Percentiles rank a stretch among this genome's conserved stretches.
Conservation (phyloP, 371 early-diverging fungal species). For the Mucor indicus region DNA sequence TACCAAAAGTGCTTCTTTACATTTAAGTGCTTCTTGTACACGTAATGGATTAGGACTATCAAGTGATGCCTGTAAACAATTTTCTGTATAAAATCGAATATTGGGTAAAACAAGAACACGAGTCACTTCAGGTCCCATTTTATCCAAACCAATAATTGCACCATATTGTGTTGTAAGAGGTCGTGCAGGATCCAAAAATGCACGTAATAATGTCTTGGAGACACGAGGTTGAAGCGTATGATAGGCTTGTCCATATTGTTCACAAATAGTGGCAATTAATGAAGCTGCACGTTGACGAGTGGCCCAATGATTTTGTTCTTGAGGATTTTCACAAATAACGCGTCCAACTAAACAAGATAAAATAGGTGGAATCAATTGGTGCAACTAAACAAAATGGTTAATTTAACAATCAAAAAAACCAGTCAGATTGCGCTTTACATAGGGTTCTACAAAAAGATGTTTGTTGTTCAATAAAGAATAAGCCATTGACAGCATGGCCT, state of each 20-base stretch:
- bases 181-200: conserved; percentile 84
- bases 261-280: conserved; percentile 70
- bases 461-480: conserved; percentile 87
- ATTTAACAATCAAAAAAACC: too few relatives aligned
- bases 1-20: conserved; percentile 41
- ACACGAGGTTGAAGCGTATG: conserved; percentile 87
- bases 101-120: conserved; percentile 77
- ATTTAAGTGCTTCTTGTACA: conserved; percentile 34
- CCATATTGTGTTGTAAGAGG: conserved; percentile 87
- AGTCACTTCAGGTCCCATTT: conserved; percentile 79
- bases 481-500: conserved; percentile 81
- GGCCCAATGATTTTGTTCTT: conserved; percentile 76
- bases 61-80: conserved; percentile 26
- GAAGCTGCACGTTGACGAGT: conserved; percentile 77
- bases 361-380: conserved; percentile 96
- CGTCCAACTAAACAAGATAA: conserved; percentile 95
- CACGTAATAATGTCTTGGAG: conserved; percentile 82
- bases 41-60: conserved; percentile 19
- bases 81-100: conserved; percentile 57
- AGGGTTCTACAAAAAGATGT: conserved; percentile 96
- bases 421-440: conserved; percentile 57
- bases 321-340: conserved; percentile 65
- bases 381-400: conserved; percentile 58
- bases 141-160: conserved; percentile 77
- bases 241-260: conserved; percentile 73